Percentiles rank a stretch among this genome's conserved stretches.
phyloP scores from a whole-genome alignment of 208 protist genomes.

The Acanthamoeba pearcei region DNA sequence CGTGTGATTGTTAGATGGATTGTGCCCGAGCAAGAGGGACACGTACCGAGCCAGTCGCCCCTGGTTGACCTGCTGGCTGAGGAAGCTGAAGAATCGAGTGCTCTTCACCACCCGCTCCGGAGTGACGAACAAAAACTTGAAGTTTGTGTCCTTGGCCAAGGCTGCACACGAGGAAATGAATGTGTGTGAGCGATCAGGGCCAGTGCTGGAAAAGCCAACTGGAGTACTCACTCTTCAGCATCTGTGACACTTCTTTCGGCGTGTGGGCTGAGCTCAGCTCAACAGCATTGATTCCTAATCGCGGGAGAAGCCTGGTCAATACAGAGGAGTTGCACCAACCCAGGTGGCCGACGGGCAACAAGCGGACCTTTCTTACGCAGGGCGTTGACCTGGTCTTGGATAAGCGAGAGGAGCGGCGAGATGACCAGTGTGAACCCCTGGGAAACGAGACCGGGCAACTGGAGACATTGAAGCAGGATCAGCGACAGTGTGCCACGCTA shows the following conservation, averaged over 20 bases:
- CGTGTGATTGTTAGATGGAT: no score
- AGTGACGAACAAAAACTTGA: constrained; percentile 90
- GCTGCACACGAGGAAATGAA: not conserved
- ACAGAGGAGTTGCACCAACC: no score
- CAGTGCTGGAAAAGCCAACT: not conserved
- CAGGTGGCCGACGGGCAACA: no score
- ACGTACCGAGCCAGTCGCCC: constrained; percentile 65
- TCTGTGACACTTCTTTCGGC: not conserved
- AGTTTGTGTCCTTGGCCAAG: not conserved
- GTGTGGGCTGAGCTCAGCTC: not conserved
- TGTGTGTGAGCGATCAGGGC: no score
- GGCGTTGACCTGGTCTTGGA: constrained; percentile 94
- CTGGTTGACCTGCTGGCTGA: constrained; percentile 5
- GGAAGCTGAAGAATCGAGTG: constrained; percentile 6
- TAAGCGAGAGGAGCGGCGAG: constrained; percentile 96
- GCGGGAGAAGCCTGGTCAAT: no score
- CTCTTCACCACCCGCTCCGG: constrained; percentile 87
- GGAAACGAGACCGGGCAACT: constrained; percentile 87
- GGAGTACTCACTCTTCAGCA: not conserved
- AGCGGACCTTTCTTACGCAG: not conserved
- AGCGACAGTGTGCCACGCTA: no score
- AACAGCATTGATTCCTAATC: not conserved
- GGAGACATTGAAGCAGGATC: not conserved
- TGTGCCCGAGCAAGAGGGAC: not conserved
- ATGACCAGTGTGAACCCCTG: constrained; percentile 91